Evolutionary conservation across 2,329 filamentous ascomycete species (phyloP).

Genomic region (Shiraia sp.): DNA sequence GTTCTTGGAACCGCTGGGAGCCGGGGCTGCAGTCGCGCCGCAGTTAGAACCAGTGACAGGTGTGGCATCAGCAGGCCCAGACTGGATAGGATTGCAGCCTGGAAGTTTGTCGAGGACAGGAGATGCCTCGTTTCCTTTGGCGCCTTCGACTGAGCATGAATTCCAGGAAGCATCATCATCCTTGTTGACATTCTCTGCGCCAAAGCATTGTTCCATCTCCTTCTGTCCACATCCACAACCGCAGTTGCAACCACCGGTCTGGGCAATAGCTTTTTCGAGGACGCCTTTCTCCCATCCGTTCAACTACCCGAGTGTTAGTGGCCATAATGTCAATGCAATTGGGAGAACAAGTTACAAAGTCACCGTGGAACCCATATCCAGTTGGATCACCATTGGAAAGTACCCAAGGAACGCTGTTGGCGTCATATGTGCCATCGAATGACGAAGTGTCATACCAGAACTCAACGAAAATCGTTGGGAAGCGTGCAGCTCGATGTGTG

Average conservation of each 20-base stretch:
- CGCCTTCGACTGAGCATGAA: slow-evolving; percentile 27
- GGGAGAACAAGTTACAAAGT: no score
- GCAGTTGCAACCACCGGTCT: slow-evolving; percentile 41
- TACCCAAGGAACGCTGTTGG: slow-evolving; percentile 38
- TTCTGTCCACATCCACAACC: slow-evolving; percentile 42
- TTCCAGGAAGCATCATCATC: slow-evolving; percentile 32
- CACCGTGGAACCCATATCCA: slow-evolving; percentile 43
- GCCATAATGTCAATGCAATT: no score
- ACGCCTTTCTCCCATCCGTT: slow-evolving; percentile 46
- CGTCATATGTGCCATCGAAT: slow-evolving; percentile 39
- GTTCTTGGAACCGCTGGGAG: slow-evolving; percentile 7
- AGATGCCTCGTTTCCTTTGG: slow-evolving; percentile 17
- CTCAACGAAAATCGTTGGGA: slow-evolving; percentile 46
- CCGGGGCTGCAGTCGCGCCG: slow-evolving; percentile 17
- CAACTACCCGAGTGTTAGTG: no score
- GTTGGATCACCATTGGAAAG: slow-evolving; percentile 44
- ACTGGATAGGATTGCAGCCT: slow-evolving; percentile 46
- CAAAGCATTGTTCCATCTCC: slow-evolving; percentile 44
- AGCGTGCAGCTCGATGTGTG: slow-evolving; percentile 34
- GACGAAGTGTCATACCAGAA: slow-evolving; percentile 44
- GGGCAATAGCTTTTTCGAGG: slow-evolving; percentile 38
- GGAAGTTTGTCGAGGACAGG: slow-evolving; percentile 36
- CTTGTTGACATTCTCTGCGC: slow-evolving; percentile 39
- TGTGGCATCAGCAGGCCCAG: slow-evolving; percentile 38
- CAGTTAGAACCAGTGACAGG: slow-evolving; percentile 31